These are phyloP conservation scores for Polyporus tsugae DNA, from an alignment of 1,284 basidiomycete species.

Conservation along the genomic window DNA sequence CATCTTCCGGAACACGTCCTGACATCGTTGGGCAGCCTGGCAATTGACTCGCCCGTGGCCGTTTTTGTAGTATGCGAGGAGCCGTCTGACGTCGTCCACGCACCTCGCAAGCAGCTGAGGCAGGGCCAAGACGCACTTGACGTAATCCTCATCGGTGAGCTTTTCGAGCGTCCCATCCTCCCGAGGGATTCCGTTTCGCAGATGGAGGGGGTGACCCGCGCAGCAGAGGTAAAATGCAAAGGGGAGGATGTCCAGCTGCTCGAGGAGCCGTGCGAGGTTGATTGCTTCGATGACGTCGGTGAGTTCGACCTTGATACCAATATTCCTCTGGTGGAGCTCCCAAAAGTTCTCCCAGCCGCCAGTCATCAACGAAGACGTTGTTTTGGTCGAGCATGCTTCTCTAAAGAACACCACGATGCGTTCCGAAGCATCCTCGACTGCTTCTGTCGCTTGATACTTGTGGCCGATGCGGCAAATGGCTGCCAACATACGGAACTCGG, in stretches of 20 bases:
- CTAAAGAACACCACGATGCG: background rate
- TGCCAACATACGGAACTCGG: constrained; percentile 1
- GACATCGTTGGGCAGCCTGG: background rate
- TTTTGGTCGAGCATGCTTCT: background rate
- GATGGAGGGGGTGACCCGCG: constrained; percentile 3
- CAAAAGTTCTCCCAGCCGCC: background rate
- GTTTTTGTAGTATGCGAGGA: background rate
- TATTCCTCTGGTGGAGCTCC: background rate
- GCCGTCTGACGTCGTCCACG: background rate
- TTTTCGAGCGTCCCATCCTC: constrained; percentile 5
- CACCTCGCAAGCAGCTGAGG: background rate
- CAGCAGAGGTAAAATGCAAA: constrained; percentile 6
- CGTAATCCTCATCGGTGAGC: constrained; percentile 11
- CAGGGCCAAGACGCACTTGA: background rate
- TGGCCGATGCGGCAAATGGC: constrained; percentile 14
- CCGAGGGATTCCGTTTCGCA: constrained; percentile 6
- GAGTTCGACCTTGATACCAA: background rate
- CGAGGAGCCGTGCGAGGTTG: constrained; percentile 8
- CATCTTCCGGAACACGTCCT: background rate
- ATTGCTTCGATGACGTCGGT: background rate
- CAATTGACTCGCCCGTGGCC: background rate
- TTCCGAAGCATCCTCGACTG: background rate
- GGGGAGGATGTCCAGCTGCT: background rate
- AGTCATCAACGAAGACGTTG: background rate
- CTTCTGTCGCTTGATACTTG: constrained; percentile 14